Percentiles rank a stretch among this genome's conserved stretches.
These are phyloP conservation scores for Paspalum vaginatum DNA, from an alignment of 176 grass and related monocot genomes.

Conservation along the genomic window DNA sequence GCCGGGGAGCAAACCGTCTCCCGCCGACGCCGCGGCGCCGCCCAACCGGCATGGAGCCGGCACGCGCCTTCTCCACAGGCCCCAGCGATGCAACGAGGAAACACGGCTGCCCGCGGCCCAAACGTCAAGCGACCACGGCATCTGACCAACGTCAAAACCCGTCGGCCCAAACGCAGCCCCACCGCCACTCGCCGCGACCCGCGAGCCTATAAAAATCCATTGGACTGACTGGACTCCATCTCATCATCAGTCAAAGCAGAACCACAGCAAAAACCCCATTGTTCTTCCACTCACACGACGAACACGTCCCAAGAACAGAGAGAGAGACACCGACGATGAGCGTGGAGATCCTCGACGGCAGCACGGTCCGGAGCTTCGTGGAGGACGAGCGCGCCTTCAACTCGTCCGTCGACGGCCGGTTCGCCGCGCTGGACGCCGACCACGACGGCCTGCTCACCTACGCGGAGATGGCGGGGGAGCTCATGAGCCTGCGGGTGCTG, in stretches of 20 bases:
- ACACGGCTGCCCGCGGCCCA: too few relatives aligned
- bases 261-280: background rate
- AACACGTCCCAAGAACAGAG: background rate
- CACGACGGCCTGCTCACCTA: slow-evolving; percentile 52
- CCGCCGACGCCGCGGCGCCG: too few relatives aligned
- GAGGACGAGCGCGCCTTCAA: slow-evolving; percentile 62
- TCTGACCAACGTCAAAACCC: background rate
- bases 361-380: slow-evolving; percentile 52
- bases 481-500: slow-evolving; percentile 55
- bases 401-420: slow-evolving; percentile 44
- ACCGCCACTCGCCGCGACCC: background rate
- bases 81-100: too few relatives aligned
- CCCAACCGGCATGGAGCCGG: too few relatives aligned
- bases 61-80: too few relatives aligned
- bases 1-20: too few relatives aligned
- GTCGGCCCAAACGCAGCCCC: background rate
- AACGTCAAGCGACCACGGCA: background rate
- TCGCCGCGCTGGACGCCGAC: slow-evolving; percentile 51
- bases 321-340: slow-evolving; percentile 29
- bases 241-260: background rate
- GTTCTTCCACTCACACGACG: background rate
- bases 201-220: background rate
- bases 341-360: slow-evolving; percentile 61
- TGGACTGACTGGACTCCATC: background rate
- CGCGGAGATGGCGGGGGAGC: slow-evolving; percentile 53